Base-by-base conservation (phyloP, 1,284 basidiomycete genomes). In the Abortiporus biennis region DNA sequence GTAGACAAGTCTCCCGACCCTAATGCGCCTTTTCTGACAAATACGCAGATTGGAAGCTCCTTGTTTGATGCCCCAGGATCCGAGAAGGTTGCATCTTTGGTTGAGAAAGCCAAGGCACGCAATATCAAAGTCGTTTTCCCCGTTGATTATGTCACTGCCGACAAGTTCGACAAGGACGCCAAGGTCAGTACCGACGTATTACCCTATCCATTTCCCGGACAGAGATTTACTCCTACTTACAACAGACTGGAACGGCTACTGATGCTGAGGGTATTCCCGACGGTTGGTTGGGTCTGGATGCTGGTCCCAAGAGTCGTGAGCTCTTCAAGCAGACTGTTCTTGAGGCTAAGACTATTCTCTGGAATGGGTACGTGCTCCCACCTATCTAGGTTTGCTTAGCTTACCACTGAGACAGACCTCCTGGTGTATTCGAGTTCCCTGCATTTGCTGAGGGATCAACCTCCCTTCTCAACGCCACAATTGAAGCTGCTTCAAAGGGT, bases 371-470 rank as follows among this genome's bases (percentile, higher is more conserved):
- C 38, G 27, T 40, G 9, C 48, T 15, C 6, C 35, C 13, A 13
- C 17, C 36, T 21, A 8, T 23, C 15, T 2, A 16, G 9, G 16
- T 16, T 15, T 21, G 17, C 6, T 15, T 24, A 24, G 19, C 15
- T 31, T 16, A 23, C 35, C 22, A 36, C 35, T 40, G 13, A 35
- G 4, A 23, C 20, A 88, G 85, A 39, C 94, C 95, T 31, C 89
- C 95, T 35, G 95, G 95, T 57, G 95, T 99, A 24, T 99, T 99
- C 65, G 95, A 99, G 67, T 96, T 98, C 73, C 79, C 87, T 39
- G 82, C 82, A 36, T 99, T 98, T 57, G 87, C 93, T 6, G 71
- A 71, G 33, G 95, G 94, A 36, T 96, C 93, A 15, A 80, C 82
- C 61, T 69, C 84, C 15, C 80, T 97, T 46, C 82, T 99, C 30